Evolutionary conservation across 1,284 basidiomycete genomes (phyloP), one percentile per base, ranked within the genome.

Genomic region (Apiotrichum veenhuisii): DNA sequence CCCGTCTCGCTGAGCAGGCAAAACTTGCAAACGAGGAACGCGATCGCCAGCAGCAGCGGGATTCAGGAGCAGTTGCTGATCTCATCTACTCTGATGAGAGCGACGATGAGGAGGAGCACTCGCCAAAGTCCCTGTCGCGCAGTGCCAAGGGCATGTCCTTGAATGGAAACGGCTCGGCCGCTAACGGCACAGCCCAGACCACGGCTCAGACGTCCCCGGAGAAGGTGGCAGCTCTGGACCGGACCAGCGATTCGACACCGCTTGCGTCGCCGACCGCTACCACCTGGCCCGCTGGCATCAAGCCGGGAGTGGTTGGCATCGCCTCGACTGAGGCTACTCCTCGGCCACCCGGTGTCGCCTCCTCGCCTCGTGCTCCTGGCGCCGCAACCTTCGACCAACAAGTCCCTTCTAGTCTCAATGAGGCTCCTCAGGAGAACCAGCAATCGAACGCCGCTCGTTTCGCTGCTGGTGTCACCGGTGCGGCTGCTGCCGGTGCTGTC

Each of bases 1-100:
- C 63, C 72, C 82, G 71, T 70, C 79, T 93, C 42, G 90, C 90
- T 3, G 83, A 86, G 65, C 85, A 87, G 68, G 88, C 89, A 25
- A 71, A 71, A 33, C 63, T 75, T 33, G 77, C 78, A 48, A 79
- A 78, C 61, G 70, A 75, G 83, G 84, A 59, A 80, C 84, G 62
- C 80, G 85, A 78, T 62, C 72, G 59, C 55, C 75, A 65, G 60
- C 23, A 41, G 3, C 83, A 66, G 49, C 60, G 69, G 17, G 64
- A 67, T 44, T 69, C 70, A 42, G 70, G 67, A 50, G 70, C 62
- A 5, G 69, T 72, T 17, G 63, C 66, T 15, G 74, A 70, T 8
- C 62, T 76, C 27, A 70, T 76, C 30, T 78, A 76, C 55, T 75
- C 73, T 34, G 76, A 78, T 52, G 76, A 78, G 59, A 76, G 72